A percentile compares a stretch with the other conserved stretches of the same genome.
Conservation (phyloP, 2,329 filamentous ascomycete genomes). For the Pseudogymnoascus sp. region DNA sequence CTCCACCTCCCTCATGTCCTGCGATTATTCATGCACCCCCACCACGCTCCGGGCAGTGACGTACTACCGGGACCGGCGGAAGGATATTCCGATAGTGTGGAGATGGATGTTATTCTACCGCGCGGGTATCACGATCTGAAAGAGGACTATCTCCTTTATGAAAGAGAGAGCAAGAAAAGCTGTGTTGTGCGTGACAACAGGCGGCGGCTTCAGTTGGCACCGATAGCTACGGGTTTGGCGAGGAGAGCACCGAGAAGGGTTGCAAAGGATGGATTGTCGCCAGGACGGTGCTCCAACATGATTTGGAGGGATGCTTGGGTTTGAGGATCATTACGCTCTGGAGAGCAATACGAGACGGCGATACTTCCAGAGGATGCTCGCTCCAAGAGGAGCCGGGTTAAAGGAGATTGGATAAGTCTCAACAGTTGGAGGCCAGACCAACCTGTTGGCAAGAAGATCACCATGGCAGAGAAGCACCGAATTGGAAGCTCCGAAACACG, state of each 20-base stretch:
- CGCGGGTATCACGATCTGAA: neutral
- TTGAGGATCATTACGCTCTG: neutral
- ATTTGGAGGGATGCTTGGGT: slow-evolving; percentile 2
- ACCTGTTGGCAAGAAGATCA: neutral
- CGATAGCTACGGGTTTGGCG: neutral
- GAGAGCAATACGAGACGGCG: neutral
- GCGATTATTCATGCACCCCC: slow-evolving; percentile 7
- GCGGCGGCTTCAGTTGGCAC: neutral
- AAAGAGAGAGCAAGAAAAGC: neutral
- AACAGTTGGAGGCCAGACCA: neutral
- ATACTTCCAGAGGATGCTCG: neutral
- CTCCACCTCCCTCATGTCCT: slow-evolving; percentile 1
- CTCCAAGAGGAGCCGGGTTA: neutral
- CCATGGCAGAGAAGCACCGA: neutral
- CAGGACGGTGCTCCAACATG: neutral
- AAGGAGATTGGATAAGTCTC: neutral
- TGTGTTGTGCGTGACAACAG: neutral
- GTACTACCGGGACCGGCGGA: neutral
- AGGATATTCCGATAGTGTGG: neutral
- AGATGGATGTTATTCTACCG: neutral
- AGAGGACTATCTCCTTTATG: neutral
- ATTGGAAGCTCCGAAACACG: neutral
- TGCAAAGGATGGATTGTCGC: neutral
- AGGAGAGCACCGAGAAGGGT: neutral
- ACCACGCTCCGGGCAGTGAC: neutral